Conservation (phyloP, 2,329 filamentous ascomycete genomes). For the Fusarium sp. region DNA sequence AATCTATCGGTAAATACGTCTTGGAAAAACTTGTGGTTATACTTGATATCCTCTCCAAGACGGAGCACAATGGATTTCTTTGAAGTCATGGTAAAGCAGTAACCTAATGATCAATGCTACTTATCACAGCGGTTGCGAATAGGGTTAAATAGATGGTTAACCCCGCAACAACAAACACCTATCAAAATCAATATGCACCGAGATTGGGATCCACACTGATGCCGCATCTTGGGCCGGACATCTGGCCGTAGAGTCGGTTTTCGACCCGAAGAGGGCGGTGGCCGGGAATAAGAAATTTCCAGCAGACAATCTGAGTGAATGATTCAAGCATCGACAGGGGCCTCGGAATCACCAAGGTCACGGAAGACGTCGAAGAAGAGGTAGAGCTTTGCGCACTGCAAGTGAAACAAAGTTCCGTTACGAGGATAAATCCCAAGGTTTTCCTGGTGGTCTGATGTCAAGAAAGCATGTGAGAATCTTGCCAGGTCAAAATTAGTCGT, state of each 20-base stretch:
- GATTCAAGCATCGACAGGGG: neutral
- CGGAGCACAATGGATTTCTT: slow-evolving; percentile 34
- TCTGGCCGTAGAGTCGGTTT: neutral
- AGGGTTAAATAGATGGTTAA: neutral
- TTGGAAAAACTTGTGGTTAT: slow-evolving; percentile 57
- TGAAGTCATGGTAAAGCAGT: slow-evolving; percentile 14
- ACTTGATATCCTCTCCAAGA: slow-evolving; percentile 60
- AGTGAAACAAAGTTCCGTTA: neutral
- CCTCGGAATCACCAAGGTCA: neutral
- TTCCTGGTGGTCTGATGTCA: neutral
- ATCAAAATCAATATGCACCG: neutral
- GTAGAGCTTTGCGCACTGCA: neutral
- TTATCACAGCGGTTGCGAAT: neutral
- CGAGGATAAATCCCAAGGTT: neutral
- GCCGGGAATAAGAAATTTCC: neutral
- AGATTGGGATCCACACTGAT: neutral
- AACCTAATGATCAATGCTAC: neutral
- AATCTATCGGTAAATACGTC: slow-evolving; percentile 54
- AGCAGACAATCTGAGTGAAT: neutral
- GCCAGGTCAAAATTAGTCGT: neutral
- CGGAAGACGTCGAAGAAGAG: neutral
- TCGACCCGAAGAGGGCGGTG: neutral
- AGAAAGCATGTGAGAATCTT: neutral
- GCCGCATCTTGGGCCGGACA: neutral
- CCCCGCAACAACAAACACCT: neutral